These are phyloP conservation scores for Striga hermonthica DNA, from an alignment of 305 asterid genomes.

Conservation along the genomic window DNA sequence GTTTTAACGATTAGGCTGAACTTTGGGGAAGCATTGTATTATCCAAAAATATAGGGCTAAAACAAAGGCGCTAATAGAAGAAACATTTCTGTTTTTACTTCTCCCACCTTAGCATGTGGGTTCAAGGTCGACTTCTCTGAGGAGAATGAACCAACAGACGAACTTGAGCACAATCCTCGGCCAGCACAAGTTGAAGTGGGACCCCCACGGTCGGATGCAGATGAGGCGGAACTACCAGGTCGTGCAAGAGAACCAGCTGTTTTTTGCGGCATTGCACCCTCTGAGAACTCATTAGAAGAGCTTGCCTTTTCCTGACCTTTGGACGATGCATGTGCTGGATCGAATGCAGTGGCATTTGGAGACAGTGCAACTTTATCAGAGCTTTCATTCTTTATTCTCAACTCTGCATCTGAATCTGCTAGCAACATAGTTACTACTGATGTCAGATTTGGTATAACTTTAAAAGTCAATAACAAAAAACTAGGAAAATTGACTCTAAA, in stretches of 20 bases:
- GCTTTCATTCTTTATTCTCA: slow-evolving; percentile 41
- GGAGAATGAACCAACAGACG: slow-evolving; percentile 79
- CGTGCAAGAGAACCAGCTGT: slow-evolving; percentile 41
- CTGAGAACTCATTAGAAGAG: slow-evolving; percentile 41
- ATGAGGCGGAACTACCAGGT: slow-evolving; percentile 66
- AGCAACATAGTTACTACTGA: slow-evolving; percentile 26
- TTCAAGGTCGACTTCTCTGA: slow-evolving; percentile 85
- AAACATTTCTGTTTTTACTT: background rate
- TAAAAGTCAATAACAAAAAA: slow-evolving; percentile 25
- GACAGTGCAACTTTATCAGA: slow-evolving; percentile 53
- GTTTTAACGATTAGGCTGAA: background rate
- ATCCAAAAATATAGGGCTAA: background rate
- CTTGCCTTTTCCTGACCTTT: slow-evolving; percentile 51
- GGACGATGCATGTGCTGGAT: slow-evolving; percentile 50
- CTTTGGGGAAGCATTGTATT: background rate
- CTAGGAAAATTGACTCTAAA: slow-evolving; percentile 12
- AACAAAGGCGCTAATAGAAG: slow-evolving; percentile 1
- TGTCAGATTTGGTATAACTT: slow-evolving; percentile 18
- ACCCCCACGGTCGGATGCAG: slow-evolving; percentile 69
- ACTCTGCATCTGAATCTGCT: slow-evolving; percentile 42
- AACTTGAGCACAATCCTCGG: slow-evolving; percentile 74
- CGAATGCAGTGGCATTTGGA: slow-evolving; percentile 55
- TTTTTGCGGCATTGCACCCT: slow-evolving; percentile 43
- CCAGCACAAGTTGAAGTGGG: slow-evolving; percentile 62
- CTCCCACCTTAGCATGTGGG: slow-evolving; percentile 86